Evolutionary conservation across 129 eudicot species (phyloP).

Genomic region (Apium graveolens): DNA sequence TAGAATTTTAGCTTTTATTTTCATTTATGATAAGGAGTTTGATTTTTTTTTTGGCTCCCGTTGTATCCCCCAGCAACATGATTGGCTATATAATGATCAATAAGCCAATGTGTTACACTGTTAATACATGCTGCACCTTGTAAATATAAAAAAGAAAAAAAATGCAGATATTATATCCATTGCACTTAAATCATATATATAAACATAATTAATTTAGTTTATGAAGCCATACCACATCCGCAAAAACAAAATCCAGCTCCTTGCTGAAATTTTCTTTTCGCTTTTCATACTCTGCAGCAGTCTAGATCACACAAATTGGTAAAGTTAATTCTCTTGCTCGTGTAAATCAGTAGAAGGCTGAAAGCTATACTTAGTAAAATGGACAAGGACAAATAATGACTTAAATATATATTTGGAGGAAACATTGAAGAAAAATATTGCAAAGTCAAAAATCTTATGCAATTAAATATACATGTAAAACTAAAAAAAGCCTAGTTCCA

Average conservation of each 20-base stretch:
- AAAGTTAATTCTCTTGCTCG: not conserved
- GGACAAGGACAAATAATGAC: not conserved
- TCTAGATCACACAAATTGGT: constrained; percentile 23
- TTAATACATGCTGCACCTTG: not conserved
- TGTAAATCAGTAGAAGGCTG: not conserved
- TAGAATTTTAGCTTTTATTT: not conserved
- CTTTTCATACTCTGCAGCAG: constrained; percentile 80
- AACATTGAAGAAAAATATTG: not conserved
- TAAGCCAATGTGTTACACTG: not conserved
- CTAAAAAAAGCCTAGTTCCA: not conserved
- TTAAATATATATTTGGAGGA: not conserved
- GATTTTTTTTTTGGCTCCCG: not conserved
- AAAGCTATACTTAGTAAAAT: not conserved
- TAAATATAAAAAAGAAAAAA: not conserved
- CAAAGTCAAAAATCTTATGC: not conserved
- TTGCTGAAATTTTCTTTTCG: constrained; percentile 84
- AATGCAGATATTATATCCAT: not conserved
- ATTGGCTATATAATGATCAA: not conserved
- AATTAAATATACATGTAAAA: not conserved
- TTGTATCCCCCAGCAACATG: not conserved
- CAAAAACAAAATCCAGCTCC: constrained; percentile 86
- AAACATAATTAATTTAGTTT: not conserved
- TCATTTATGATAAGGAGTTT: not conserved
- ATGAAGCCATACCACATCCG: constrained; percentile 83
- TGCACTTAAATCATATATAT: not conserved